Base-by-base conservation (phyloP, 1,139 yeast genomes). In the Scheffersomyces stambukii region DNA sequence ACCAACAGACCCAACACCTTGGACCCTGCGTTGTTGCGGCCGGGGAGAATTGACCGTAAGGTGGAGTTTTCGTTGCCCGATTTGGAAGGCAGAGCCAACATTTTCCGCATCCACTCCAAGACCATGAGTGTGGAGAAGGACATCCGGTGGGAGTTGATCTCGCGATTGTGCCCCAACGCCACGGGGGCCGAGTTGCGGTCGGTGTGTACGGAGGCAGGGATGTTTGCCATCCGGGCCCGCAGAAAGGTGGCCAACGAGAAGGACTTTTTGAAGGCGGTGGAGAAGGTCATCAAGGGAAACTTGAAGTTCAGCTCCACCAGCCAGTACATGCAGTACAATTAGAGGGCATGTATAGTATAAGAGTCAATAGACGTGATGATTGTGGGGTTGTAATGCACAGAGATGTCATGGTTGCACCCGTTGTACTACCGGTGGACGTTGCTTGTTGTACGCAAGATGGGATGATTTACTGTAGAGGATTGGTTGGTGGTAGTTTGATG, bases 171-270 rank as follows among this genome's bases (percentile, higher is more conserved):
- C 66, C 98, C 98, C 40, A 91, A 91, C 59, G 84, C 95, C 11
- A 91, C 98, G 1, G 99, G 99, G 60, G 99, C 98, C 7, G 98
- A 91, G 63, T 73, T 91, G 48, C 79, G 96, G 54, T 84, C 95
- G 8, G 96, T 89, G 15, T 88, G 97, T 60, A 89, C 96, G 2
- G 96, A 89, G 60, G 96, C 96, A 5, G 99, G 98, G 48, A 91
- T 91, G 98, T 91, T 88, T 70, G 98, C 98, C 29, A 91, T 91
- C 37, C 79, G 99, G 52, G 96, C 97, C 11, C 79, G 98, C 60
- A 77, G 97, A 67, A 91, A 91, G 71, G 96, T 91, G 32, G 97
- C 98, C 23, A 82, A 91, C 29, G 98, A 91, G 59, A 91, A 91
- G 70, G 98, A 91, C 60, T 91, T 91, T 70, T 70, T 91, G 49